Conservation (phyloP, 2,329 filamentous ascomycete species). For the Pezicula carpinea region DNA sequence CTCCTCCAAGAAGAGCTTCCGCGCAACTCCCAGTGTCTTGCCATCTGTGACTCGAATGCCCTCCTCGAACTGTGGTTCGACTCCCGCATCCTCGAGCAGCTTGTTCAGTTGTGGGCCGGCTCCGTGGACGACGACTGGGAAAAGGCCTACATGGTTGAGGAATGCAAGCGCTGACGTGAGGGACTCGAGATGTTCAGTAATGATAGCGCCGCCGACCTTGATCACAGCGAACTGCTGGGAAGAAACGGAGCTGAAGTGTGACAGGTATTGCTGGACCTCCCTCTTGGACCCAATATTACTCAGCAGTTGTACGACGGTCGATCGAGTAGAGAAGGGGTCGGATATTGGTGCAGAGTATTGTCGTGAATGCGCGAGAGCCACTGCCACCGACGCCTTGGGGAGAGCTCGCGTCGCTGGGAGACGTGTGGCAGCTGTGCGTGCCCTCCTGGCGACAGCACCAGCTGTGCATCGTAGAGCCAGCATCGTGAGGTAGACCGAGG, state of each 20-base stretch:
- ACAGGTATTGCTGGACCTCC: conserved; percentile 95
- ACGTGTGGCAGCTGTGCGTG: conserved; percentile 20
- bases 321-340: conserved; percentile 49
- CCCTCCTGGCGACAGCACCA: conserved; percentile 24
- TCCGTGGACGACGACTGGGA: conserved; percentile 92
- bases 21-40: conserved; percentile 85
- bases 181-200: conserved; percentile 90
- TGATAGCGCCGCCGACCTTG: conserved; percentile 94
- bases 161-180: conserved; percentile 86
- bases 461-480: conserved; percentile 28
- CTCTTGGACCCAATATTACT: conserved; percentile 95
- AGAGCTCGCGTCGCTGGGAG: conserved; percentile 21
- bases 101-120: conserved; percentile 93
- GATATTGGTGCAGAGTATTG: conserved; percentile 26
- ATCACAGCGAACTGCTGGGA: conserved; percentile 98
- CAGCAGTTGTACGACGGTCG: conserved; percentile 82
- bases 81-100: conserved; percentile 80
- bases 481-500: conserved; percentile 17
- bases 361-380: conserved; percentile 20
- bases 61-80: conserved; percentile 94
- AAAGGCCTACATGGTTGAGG: conserved; percentile 90
- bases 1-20: conserved; percentile 91
- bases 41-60: conserved; percentile 94
- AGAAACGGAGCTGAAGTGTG: conserved; percentile 93
- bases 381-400: conserved; percentile 23